Base-by-base conservation (phyloP, 2,329 filamentous ascomycete genomes). In the Chaetomium sp. region DNA sequence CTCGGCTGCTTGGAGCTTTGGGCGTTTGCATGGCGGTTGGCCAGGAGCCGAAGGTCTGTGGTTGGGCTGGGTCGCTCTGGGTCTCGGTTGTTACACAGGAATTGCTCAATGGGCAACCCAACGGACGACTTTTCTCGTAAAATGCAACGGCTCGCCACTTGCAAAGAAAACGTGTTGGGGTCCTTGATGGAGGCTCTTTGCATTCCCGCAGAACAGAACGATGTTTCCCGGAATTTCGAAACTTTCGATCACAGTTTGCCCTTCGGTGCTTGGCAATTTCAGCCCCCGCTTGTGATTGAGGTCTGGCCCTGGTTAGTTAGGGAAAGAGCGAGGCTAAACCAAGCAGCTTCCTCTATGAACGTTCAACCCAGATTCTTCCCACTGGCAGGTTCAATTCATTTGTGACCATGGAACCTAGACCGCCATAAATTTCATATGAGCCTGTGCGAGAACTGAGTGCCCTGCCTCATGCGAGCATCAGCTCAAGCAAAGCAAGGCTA, bases 11-110 rank as follows among this genome's bases (percentile, higher is more conserved):
- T 42, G 16, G 38, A 7, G 16, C 5, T 56, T 47, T 51, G 50
- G 65, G 65, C 57, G 57, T 53, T 51, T 27, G 35, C 23, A 33
- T 56, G 57, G 57, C 62, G 42, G 58, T 42, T 59, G 21, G 9
- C 29, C 33, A 6, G 19, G 21, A 29, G 25, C 54, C 25, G 31
- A 61, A 61, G 16, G 47, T 19, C n/a, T 13, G 27, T 65, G 63
- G 54, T 59, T 60, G 56, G 55, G 21, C 12, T 57, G 38, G 38
- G 19, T 51, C 5, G 29, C 38, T 16, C 38, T n/a, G 38, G 38
- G 38, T 42, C 38, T 42, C 38, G n/a, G 4, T 42, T 42, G 38
- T 42, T 19, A n/a, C n/a, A n/a, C n/a, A n/a, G n/a, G n/a, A 23
- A 54, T 54, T 38, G 47, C 7, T 35, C 49, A 58, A 45, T 6